Percentiles rank a stretch among this genome's conserved stretches.
These are phyloP conservation scores for Mucor ambiguus DNA, from an alignment of 371 early-diverging fungal species.

Conservation along the genomic window DNA sequence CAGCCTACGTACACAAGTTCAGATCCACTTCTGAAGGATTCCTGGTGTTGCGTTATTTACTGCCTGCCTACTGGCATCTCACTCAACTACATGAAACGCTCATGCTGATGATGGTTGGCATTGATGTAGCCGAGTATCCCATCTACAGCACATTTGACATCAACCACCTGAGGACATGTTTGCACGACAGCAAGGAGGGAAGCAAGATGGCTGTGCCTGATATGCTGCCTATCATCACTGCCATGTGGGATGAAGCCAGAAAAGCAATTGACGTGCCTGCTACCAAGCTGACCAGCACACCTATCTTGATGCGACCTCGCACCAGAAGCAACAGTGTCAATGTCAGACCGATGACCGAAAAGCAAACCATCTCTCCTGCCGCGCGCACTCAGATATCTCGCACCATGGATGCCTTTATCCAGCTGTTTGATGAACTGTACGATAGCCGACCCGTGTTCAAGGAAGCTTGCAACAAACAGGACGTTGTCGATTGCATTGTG, in stretches of 20 bases:
- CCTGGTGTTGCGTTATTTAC: slow-evolving; percentile 52
- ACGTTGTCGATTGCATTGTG: slow-evolving; percentile 59
- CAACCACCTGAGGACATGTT: slow-evolving; percentile 44
- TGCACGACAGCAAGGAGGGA: slow-evolving; percentile 20
- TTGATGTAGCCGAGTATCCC: slow-evolving; percentile 60
- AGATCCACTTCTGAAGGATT: slow-evolving; percentile 63
- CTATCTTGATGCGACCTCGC: slow-evolving; percentile 8
- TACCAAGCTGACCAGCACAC: slow-evolving; percentile 4
- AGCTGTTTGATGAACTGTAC: slow-evolving; percentile 61
- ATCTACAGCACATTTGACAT: slow-evolving; percentile 51
- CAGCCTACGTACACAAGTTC: slow-evolving; percentile 58
- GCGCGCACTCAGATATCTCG: slow-evolving; percentile 8
- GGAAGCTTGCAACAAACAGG: slow-evolving; percentile 57
- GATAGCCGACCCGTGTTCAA: slow-evolving; percentile 54
- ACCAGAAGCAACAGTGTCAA: slow-evolving; percentile 26
- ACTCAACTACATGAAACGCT: slow-evolving; percentile 63
- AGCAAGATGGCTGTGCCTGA: slow-evolving; percentile 37
- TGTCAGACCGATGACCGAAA: slow-evolving; percentile 8
- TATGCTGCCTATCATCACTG: slow-evolving; percentile 30
- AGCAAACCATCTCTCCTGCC: not conserved
- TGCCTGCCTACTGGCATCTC: slow-evolving; percentile 66
- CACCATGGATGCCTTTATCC: slow-evolving; percentile 50
- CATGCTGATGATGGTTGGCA: slow-evolving; percentile 59
- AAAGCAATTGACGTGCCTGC: slow-evolving; percentile 17
- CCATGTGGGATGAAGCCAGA: slow-evolving; percentile 36